Evolutionary conservation across 768 basidiomycete species (phyloP), one percentile per base, ranked within the genome.

Genomic region (Hysterangium stoloniferum): DNA sequence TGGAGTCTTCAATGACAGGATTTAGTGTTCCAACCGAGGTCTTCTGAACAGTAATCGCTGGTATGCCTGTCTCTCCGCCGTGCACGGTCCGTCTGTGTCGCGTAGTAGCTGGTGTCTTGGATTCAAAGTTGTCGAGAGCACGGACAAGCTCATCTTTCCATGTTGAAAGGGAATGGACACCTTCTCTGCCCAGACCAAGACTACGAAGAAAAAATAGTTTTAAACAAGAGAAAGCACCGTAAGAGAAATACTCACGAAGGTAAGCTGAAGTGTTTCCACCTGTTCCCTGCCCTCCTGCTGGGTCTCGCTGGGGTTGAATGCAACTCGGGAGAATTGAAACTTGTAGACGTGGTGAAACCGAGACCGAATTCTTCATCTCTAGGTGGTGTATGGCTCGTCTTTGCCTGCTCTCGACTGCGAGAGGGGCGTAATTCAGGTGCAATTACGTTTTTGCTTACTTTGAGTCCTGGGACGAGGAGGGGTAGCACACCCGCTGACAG

Each of bases 401-500:
- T 37, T 8, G 36, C 28, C 54, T 35, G 50, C 44, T 54, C 15
- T 53, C 59, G 59, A 61, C 45, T 60, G 56, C 29, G 58, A 50
- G 15, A 22, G 72, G 66, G 57, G 60, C 43, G 59, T 61, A 28
- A 50, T 55, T 40, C 71, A 25, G 72, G 68, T 49, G 68, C 74
- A 60, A 82, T 74, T 62, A 66, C 75, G 40, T 77, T 72, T 8
- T 68, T 59, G 29, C 81, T 77, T 46, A 83, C 67, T 45, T 68
- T 80, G 29, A 85, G 67, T 4, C 82, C 83, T 8, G 82, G 82
- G 40, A 85, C 73, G 28, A 85, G 75, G 25, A 83, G 65, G 11
- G 83, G 84, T 2, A 86, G 70, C 19, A 86, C 71, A 25, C 79
- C 79, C 13, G 83, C 83, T 6, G 82, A 82, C 46, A 86, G 70